phyloP scores from a whole-genome alignment of 805 yeast species.

The Zygoascus biomembranicola region DNA sequence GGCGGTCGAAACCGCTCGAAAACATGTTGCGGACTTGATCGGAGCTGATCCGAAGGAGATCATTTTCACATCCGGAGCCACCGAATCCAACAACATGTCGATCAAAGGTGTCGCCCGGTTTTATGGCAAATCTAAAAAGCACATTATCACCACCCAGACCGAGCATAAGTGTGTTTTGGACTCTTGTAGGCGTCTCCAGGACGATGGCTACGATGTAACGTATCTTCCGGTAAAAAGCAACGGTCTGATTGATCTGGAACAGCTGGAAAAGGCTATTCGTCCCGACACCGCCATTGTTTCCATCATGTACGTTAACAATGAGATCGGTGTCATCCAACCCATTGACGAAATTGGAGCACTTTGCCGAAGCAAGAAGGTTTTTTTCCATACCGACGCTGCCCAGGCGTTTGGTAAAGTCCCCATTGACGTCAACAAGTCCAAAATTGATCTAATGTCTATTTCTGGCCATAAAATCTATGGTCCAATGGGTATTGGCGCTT shows the following conservation, averaged over 20 bases:
- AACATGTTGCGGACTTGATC: constrained; percentile 72
- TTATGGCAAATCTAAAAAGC: constrained; percentile 82
- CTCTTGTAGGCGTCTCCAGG: constrained; percentile 88
- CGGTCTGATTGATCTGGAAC: constrained; percentile 73
- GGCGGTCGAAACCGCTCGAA: constrained; percentile 83
- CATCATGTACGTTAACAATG: constrained; percentile 95
- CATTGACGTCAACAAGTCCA: constrained; percentile 85
- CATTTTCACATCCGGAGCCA: constrained; percentile 95
- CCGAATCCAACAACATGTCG: constrained; percentile 93
- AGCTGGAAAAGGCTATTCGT: constrained; percentile 72
- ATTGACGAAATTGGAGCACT: constrained; percentile 84
- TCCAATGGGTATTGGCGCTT: constrained; percentile 96
- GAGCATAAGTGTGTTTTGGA: constrained; percentile 99
- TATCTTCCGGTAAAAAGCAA: constrained; percentile 75
- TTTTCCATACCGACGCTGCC: constrained; percentile 96
- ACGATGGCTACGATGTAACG: constrained; percentile 94
- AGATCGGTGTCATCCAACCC: constrained; percentile 96
- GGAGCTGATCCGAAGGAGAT: constrained; percentile 95
- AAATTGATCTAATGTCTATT: constrained; percentile 86
- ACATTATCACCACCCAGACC: constrained; percentile 91
- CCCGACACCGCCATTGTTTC: constrained; percentile 88
- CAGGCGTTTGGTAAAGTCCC: constrained; percentile 95
- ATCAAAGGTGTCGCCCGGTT: constrained; percentile 94
- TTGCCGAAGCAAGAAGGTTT: constrained; percentile 80
- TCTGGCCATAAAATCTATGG: constrained; percentile 97